phyloP scores from a whole-genome alignment of 2,329 filamentous ascomycete species.

The Fusarium torulosum region DNA sequence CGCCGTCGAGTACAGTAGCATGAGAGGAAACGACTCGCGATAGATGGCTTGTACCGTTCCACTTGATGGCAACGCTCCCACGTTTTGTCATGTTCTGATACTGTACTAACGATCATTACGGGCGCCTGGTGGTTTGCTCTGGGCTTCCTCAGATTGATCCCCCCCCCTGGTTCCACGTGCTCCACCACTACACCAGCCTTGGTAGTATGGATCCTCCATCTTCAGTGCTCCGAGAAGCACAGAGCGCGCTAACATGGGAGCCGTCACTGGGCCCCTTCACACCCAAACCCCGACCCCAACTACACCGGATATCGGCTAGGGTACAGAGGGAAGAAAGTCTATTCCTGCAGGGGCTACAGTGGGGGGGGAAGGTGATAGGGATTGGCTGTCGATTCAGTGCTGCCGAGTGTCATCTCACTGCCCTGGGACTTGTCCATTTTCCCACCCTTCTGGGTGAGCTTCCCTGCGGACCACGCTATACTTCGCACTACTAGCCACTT shows the following conservation, averaged over 20 bases:
- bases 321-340: constrained; percentile 42
- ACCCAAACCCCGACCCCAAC: constrained; percentile 19
- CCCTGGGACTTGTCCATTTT: constrained; percentile 27
- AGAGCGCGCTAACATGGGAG: constrained; percentile 28
- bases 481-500: constrained; percentile 10
- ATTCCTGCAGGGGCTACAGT: constrained; percentile 36
- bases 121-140: constrained; percentile 25
- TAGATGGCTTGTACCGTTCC: constrained; percentile 25
- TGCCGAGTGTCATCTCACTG: constrained; percentile 30
- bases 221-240: constrained; percentile 10
- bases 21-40: constrained; percentile 16
- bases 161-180: constrained; percentile 39
- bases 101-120: constrained; percentile 19
- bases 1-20: constrained; percentile 9
- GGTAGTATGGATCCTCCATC: constrained; percentile 6
- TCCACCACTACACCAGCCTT: constrained; percentile 25
- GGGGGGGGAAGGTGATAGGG: constrained; percentile 6
- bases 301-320: constrained; percentile 47
- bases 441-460: constrained; percentile 30
- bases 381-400: constrained; percentile 30
- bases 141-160: constrained; percentile 3
- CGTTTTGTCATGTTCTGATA: constrained; percentile 32
- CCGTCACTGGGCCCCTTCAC: constrained; percentile 13
- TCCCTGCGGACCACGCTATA: constrained; percentile 13
- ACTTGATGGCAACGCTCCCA: constrained; percentile 36